Evolutionary conservation across 441 rosid genomes (phyloP).

Genomic region (Viola pubescens): DNA sequence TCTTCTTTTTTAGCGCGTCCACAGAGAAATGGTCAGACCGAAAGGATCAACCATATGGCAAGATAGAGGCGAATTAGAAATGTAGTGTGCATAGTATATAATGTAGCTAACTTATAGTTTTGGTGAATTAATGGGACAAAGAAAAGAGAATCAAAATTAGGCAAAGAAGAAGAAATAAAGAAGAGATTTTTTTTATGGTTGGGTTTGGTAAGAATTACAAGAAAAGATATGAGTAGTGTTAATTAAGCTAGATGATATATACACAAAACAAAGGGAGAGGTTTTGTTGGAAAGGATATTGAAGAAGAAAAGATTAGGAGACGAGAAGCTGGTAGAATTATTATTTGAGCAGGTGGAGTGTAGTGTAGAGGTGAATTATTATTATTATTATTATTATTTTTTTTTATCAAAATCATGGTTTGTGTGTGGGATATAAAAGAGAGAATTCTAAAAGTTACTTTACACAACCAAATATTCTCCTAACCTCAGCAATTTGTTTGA

Average conservation of each 20-base stretch:
- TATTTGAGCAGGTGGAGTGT: neutral
- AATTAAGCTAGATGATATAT: neutral
- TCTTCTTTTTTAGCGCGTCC: too few species aligned
- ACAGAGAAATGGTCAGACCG: too few species aligned
- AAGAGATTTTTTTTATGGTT: neutral
- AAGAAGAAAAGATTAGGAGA: conserved; percentile 11
- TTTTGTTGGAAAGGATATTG: conserved; percentile 9
- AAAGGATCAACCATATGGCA: too few species aligned
- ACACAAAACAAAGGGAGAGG: conserved; percentile 1
- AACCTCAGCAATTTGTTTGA: neutral
- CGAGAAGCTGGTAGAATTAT: conserved; percentile 7
- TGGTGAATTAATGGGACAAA: too few species aligned
- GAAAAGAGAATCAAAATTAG: neutral
- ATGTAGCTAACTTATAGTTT: too few species aligned
- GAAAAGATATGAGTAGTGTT: neutral
- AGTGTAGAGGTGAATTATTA: neutral
- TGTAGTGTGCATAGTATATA: neutral
- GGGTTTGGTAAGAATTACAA: conserved; percentile 17
- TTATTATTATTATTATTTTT: too few species aligned
- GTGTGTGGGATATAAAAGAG: neutral
- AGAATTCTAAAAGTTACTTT: neutral
- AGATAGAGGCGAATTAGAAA: neutral
- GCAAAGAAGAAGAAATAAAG: neutral
- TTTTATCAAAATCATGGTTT: neutral
- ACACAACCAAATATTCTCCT: conserved; percentile 4